Percentiles rank a stretch among this genome's conserved stretches.
Conservation (phyloP, 768 basidiomycete species). For the Suillus decipiens region DNA sequence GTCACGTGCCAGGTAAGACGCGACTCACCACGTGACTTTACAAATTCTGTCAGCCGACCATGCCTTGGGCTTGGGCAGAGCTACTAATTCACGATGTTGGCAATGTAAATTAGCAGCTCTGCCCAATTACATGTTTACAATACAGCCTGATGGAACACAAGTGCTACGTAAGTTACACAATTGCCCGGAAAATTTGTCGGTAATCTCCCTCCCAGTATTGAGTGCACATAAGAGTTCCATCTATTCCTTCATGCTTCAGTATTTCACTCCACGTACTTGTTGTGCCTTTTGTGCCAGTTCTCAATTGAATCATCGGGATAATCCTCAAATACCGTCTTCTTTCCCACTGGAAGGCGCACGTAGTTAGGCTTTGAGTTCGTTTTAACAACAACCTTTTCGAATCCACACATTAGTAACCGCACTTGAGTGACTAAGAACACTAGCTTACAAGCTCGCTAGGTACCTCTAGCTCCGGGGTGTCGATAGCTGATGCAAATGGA, state of each 20-base stretch:
- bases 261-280: conserved; percentile 37
- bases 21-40: conserved; percentile 1
- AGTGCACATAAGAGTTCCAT: not conserved
- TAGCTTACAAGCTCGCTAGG: conserved; percentile 50
- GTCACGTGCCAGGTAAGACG: not conserved
- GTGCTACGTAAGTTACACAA: not conserved
- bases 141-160: not conserved
- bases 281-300: conserved; percentile 59
- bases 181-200: not conserved
- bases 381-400: conserved; percentile 46
- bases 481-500: conserved; percentile 69
- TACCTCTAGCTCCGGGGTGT: conserved; percentile 53
- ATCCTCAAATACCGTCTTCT: conserved; percentile 45
- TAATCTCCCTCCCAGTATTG: not conserved
- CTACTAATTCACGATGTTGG: too few species aligned
- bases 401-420: conserved; percentile 3
- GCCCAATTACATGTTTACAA: not conserved
- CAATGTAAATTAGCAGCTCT: too few species aligned
- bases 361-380: conserved; percentile 55
- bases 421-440: conserved; percentile 15
- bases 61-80: too few species aligned
- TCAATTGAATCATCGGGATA: conserved; percentile 53
- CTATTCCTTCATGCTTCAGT: not conserved
- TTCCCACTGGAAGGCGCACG: conserved; percentile 62
- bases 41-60: not conserved